Percentiles rank a stretch among this genome's conserved stretches.
Conservation (phyloP, 768 basidiomycete genomes). For the Phaffia tasmanica region DNA sequence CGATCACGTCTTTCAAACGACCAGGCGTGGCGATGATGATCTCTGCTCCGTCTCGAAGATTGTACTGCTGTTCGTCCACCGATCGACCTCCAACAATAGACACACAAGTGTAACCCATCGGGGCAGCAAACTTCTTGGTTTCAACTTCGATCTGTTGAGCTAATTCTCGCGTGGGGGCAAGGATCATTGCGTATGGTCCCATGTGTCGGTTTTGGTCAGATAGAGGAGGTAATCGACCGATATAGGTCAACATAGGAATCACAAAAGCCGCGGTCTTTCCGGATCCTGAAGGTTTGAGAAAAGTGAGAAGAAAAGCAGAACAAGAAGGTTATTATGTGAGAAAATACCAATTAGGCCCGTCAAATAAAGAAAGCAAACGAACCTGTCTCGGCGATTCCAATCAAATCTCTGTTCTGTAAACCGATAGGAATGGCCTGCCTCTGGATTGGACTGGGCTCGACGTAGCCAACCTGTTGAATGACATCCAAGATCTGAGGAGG, state of each 20-base stretch:
- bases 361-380: conserved; percentile 29
- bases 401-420: conserved; percentile 87
- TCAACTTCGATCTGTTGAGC: conserved; percentile 96
- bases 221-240: conserved; percentile 69
- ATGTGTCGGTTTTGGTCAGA: conserved; percentile 86
- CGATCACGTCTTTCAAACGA: conserved; percentile 93
- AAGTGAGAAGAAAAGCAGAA: neutral
- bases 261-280: conserved; percentile 98
- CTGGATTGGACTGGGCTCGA: conserved; percentile 93
- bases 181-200: conserved; percentile 83
- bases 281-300: conserved; percentile 53
- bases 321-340: neutral
- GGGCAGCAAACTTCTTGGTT: conserved; percentile 77
- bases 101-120: conserved; percentile 84
- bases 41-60: conserved; percentile 93
- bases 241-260: conserved; percentile 94
- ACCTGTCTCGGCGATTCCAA: conserved; percentile 98
- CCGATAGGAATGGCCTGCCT: conserved; percentile 99
- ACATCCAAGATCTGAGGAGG: conserved; percentile 66
- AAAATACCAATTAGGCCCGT: neutral
- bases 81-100: conserved; percentile 96
- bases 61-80: conserved; percentile 96
- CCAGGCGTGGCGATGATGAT: conserved; percentile 98
- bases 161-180: conserved; percentile 95
- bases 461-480: conserved; percentile 87